These are phyloP conservation scores for Aspergillaceae sp. DNA, from an alignment of 2,329 filamentous ascomycete genomes.

Conservation along the genomic window DNA sequence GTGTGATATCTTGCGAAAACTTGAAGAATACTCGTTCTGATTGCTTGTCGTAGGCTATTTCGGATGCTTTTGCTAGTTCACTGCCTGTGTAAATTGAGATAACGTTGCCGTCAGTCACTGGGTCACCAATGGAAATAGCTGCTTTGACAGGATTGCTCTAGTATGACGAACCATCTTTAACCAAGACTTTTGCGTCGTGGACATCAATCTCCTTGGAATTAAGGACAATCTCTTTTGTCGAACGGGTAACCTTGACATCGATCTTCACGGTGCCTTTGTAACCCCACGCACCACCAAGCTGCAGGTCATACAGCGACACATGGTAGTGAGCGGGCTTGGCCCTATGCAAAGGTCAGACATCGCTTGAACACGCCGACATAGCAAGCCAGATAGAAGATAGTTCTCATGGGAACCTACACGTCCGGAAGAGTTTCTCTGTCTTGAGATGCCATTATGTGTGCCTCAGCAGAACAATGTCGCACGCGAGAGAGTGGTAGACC, in stretches of 20 bases:
- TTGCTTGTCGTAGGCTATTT: conserved; percentile 71
- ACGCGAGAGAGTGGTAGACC: conserved; percentile 12
- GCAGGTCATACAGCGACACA: conserved; percentile 70
- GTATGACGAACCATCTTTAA: conserved; percentile 24
- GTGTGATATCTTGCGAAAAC: conserved; percentile 64
- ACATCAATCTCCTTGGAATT: conserved; percentile 82
- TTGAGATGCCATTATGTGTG: conserved; percentile 34
- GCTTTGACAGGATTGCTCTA: not conserved
- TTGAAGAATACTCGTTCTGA: conserved; percentile 73
- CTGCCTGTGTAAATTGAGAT: conserved; percentile 13
- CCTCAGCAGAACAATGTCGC: conserved; percentile 35
- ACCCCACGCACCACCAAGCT: conserved; percentile 62
- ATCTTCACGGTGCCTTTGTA: conserved; percentile 85
- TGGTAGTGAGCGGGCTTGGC: conserved; percentile 81
- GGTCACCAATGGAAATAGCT: not conserved
- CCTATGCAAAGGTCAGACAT: conserved; percentile 28
- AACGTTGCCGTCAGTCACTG: not conserved
- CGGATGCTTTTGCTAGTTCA: conserved; percentile 44
- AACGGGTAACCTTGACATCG: conserved; percentile 60
- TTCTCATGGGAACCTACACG: conserved; percentile 23
- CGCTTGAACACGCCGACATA: not conserved
- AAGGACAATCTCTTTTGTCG: conserved; percentile 68
- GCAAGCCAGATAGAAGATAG: not conserved
- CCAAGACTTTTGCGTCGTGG: conserved; percentile 43
- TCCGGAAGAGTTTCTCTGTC: conserved; percentile 41